Conservation (phyloP, 23 red algal genomes). For the Cyanidiococcus yangmingshanensis region DNA sequence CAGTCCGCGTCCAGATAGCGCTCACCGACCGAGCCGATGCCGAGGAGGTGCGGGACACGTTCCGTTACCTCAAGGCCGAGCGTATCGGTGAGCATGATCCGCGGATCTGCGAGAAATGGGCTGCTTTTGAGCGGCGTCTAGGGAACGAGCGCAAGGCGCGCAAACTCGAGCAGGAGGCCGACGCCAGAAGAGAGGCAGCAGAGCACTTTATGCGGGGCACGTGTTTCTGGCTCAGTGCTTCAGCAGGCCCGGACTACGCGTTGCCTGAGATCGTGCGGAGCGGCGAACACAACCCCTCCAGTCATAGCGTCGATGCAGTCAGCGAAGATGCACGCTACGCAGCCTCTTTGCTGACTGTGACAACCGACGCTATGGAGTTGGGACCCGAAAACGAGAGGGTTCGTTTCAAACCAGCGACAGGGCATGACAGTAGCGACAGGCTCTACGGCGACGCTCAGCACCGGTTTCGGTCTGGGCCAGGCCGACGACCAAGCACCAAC, state of each 20-base stretch:
- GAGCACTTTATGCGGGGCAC: neutral
- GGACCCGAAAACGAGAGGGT: too few relatives aligned
- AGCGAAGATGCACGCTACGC: neutral
- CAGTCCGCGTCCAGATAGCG: conserved; percentile 31
- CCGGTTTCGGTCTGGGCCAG: too few relatives aligned
- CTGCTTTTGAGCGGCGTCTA: conserved; percentile 40
- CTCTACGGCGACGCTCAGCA: too few relatives aligned
- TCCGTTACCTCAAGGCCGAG: conserved; percentile 59
- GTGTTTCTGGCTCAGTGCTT: neutral
- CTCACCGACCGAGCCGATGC: conserved; percentile 20
- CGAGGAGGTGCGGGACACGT: conserved; percentile 47
- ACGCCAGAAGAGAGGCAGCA: conserved; percentile 1
- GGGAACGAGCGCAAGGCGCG: conserved; percentile 49
- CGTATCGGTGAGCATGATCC: conserved; percentile 65
- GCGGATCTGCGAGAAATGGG: conserved; percentile 54
- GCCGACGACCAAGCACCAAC: too few relatives aligned
- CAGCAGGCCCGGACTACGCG: neutral
- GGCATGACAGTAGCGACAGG: too few relatives aligned
- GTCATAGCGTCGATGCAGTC: neutral
- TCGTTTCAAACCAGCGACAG: too few relatives aligned
- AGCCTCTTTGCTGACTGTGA: neutral
- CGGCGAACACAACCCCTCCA: neutral
- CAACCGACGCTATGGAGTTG: neutral
- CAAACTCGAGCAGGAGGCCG: conserved; percentile 57
- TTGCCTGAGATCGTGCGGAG: neutral